Evolutionary conservation across 106 monocot genomes (phyloP), one percentile per base, ranked within the genome.

Genomic region (Ottelia alismoides): DNA sequence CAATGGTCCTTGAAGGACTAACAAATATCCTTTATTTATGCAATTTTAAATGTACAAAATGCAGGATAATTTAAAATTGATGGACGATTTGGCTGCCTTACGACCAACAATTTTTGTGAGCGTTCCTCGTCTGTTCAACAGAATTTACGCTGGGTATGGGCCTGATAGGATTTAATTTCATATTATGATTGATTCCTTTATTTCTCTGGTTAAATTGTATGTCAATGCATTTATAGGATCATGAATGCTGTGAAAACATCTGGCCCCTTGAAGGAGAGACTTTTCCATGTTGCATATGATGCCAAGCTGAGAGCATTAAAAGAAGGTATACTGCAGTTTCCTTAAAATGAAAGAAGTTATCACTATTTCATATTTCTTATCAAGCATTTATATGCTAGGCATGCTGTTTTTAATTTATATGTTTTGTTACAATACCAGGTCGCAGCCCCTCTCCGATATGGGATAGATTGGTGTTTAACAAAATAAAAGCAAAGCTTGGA

Each of bases 401-500:
- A n/a, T n/a, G n/a, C n/a, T n/a, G n/a, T n/a, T n/a, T n/a, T n/a
- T n/a, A n/a, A n/a, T 56, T 56, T 56, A 16, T 51, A 46, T 30
- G 10, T 22, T 25, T 0, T 49, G 26, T 30, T 5, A 5, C 51
- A 32, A 31, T 32, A 51, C 54, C 81, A 98, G 96, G 89, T 0
- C 82, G 74, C 63, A 82, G 52, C 21, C 82, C 89, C 56, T 85
- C 89, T 51, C 89, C 89, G 28, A 79, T 98, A 25, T 98, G 96
- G 96, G 96, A 89, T 25, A 85, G 65, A 53, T 60, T 98, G 52
- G 89, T 98, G 26, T 98, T 98, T 53, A 98, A 85, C 65, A 98
- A 98, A 85, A 85, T 98, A 65, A 98, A 61, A 79, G 76, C 31
- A 16, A 89, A 73, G 55, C 74, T 98, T 66, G 96, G 96, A 74